Base-by-base conservation (phyloP, 345 rosid genomes). In the Camelina laxa region DNA sequence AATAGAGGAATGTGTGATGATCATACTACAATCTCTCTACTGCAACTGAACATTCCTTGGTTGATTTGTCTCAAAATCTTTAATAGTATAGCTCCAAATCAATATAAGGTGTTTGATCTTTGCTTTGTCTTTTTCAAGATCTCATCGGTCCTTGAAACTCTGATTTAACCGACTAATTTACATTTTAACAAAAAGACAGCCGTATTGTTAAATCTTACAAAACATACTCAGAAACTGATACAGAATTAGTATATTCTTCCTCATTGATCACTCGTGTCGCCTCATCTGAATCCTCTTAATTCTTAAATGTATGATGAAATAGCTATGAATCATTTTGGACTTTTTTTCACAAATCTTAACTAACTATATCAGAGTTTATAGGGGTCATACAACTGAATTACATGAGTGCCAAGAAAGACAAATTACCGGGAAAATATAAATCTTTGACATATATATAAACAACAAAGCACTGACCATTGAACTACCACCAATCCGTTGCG, bases 1-100 rank as follows among this genome's bases (percentile, higher is more conserved):
- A 88, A 75, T 87, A 83, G 67, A 58, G 35, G 24, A 50, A 51
- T 8, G 20, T 73, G 1, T 30, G 36, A 44, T 20, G 57, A 62
- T 33, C 6, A 10, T 20, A 63, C 3, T 54, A 20, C n/a, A 21
- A 31, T 53, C 17, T 53, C 17, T 53, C 69, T 64, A 19, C 64
- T 41, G 70, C 62, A 53, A 54, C 15, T 62, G 62, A 62, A 62
- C 16, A 62, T 41, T 72, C 36, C 50, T 70, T 60, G 53, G 62
- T 62, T 72, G 62, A 62, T 62, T 51, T 62, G 8, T 54, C 69
- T 72, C 60, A 72, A 50, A 50, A 61, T 72, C 42, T 36, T 12
- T 22, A 61, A 60, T 31, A 38, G 61, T 51, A 24, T 50, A 72
- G 69, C 16, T 41, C 24, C 45, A 62, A 14, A 39, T 53, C 55